These are phyloP conservation scores for Helichrysum umbraculigerum DNA, from an alignment of 129 eudicot species.

Conservation along the genomic window DNA sequence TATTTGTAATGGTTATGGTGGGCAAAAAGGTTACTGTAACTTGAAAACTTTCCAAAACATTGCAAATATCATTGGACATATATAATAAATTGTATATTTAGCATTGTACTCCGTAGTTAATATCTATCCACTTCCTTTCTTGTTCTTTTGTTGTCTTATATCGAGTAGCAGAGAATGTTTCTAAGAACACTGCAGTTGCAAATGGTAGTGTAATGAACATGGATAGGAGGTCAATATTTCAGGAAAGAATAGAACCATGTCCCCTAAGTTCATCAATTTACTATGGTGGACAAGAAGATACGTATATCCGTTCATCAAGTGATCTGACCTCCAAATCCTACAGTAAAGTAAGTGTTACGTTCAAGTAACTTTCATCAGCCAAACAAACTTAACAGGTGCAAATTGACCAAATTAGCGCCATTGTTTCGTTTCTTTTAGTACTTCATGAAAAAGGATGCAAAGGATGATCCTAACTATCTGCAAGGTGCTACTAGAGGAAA, in stretches of 20 bases:
- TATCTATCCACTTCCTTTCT: neutral
- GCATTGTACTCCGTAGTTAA: neutral
- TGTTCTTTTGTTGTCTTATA: constrained; percentile 5
- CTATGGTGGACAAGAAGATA: constrained; percentile 59
- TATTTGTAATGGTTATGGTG: neutral
- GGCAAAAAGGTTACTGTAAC: neutral
- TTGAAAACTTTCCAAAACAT: too few relatives aligned
- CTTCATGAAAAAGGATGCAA: constrained; percentile 34
- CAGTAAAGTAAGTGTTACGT: constrained; percentile 32
- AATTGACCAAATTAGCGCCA: neutral
- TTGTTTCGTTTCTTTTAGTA: neutral
- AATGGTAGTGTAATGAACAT: constrained; percentile 18
- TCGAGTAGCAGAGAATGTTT: constrained; percentile 6
- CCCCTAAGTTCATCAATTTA: constrained; percentile 53
- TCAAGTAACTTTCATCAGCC: neutral
- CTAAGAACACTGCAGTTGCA: constrained; percentile 25
- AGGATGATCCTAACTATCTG: constrained; percentile 26
- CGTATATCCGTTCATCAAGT: constrained; percentile 41
- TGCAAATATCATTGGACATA: neutral
- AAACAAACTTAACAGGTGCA: neutral
- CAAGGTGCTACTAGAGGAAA: constrained; percentile 47
- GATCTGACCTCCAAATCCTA: constrained; percentile 18
- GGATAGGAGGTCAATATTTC: constrained; percentile 28
- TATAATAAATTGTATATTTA: neutral
- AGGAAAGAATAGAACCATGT: constrained; percentile 40